Conservation (phyloP, 2,329 filamentous ascomycete genomes). For the Lachnellula willkommii region DNA sequence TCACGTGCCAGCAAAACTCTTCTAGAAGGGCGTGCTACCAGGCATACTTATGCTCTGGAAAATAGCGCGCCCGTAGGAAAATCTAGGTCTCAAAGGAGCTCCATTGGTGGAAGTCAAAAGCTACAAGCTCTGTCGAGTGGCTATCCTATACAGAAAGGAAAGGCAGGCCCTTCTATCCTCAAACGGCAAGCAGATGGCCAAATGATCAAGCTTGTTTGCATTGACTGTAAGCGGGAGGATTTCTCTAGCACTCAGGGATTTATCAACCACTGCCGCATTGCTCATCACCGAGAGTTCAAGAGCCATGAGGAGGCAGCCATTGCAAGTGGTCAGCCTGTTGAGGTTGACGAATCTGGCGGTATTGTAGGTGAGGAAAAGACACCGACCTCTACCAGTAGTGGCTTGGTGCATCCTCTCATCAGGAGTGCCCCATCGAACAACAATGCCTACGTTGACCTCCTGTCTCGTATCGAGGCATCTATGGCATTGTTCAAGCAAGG, state of each 20-base stretch:
- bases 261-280: constrained; percentile 97
- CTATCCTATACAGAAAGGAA: constrained; percentile 70
- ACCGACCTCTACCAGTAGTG: constrained; percentile 28
- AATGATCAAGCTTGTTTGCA: constrained; percentile 83
- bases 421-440: constrained; percentile 50
- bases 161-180: constrained; percentile 75
- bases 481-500: constrained; percentile 48
- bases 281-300: constrained; percentile 87
- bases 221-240: constrained; percentile 81
- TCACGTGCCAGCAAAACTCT: constrained; percentile 38
- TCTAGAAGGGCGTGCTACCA: constrained; percentile 70
- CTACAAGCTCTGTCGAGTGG: constrained; percentile 65
- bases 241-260: constrained; percentile 98
- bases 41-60: constrained; percentile 62
- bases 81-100: constrained; percentile 52
- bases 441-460: constrained; percentile 46
- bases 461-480: constrained; percentile 49
- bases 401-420: constrained; percentile 58
- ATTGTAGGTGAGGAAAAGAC: constrained; percentile 41
- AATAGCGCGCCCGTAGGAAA: constrained; percentile 39
- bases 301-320: constrained; percentile 92
- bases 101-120: constrained; percentile 54
- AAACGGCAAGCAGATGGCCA: constrained; percentile 74
- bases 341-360: constrained; percentile 55
- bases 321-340: constrained; percentile 77